Conservation (phyloP, 768 basidiomycete species). For the Pholiota molesta region DNA sequence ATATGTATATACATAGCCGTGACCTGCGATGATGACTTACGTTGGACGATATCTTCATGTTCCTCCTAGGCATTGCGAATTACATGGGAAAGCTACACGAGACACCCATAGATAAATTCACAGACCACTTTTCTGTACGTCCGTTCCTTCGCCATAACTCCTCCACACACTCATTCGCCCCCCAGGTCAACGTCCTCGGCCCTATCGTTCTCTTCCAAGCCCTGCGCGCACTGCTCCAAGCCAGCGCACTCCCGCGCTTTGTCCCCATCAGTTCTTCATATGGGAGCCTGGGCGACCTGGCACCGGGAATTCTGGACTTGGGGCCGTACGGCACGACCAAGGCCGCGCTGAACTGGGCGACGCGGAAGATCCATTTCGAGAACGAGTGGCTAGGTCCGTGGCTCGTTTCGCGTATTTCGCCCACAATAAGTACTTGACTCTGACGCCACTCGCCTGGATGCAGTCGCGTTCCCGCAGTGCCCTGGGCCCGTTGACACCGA, state of each 20-base stretch:
- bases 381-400: background rate
- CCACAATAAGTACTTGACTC: no score
- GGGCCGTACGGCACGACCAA: background rate
- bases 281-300: background rate
- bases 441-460: no score
- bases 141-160: background rate
- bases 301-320: background rate
- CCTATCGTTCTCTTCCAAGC: constrained; percentile 7
- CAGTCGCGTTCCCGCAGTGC: constrained; percentile 10
- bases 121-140: background rate
- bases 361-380: constrained; percentile 10
- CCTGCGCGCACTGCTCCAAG: constrained; percentile 1
- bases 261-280: background rate
- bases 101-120: background rate
- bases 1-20: no score
- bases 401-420: no score
- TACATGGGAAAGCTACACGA: background rate
- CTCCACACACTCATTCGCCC: background rate
- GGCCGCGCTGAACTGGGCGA: constrained; percentile 2
- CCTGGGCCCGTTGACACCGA: constrained; percentile 10
- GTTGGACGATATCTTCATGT: no score
- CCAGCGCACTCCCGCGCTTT: constrained; percentile 1
- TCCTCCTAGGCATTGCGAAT: background rate
- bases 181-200: constrained; percentile 2
- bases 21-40: no score